Evolutionary conservation across 305 asterid species (phyloP).

Genomic region (Solanum hybrid): DNA sequence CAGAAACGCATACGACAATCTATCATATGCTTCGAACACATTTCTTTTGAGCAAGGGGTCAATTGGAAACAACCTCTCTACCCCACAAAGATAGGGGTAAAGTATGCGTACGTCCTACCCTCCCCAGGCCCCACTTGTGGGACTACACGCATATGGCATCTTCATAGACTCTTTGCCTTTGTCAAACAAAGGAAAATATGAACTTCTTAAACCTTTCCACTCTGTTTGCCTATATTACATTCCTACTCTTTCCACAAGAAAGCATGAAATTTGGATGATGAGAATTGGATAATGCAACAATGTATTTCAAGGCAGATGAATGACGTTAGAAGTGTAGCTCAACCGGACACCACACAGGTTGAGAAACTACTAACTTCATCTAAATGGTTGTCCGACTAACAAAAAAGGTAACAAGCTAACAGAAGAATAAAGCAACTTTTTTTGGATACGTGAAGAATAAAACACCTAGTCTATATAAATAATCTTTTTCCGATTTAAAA

Average conservation of each 20-base stretch:
- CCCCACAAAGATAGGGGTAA: neutral
- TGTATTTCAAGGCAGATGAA: neutral
- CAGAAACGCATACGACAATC: neutral
- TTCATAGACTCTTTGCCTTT: neutral
- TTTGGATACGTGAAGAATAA: neutral
- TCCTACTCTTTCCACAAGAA: neutral
- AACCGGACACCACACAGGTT: neutral
- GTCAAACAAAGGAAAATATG: neutral
- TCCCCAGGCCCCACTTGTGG: neutral
- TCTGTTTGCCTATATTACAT: neutral
- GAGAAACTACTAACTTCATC: neutral
- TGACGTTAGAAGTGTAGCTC: neutral
- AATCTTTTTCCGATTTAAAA: neutral
- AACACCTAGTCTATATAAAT: neutral
- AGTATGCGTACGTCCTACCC: neutral
- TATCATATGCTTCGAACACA: neutral
- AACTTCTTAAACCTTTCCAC: neutral
- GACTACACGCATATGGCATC: neutral
- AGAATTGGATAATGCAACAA: neutral
- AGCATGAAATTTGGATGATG: neutral
- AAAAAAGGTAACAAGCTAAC: neutral
- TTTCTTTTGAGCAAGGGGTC: neutral
- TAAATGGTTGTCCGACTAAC: neutral
- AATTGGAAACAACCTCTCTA: neutral
- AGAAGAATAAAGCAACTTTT: constrained; percentile 35